phyloP scores from a whole-genome alignment of 345 rosid genomes.

The Bruguiera gymnorhiza region DNA sequence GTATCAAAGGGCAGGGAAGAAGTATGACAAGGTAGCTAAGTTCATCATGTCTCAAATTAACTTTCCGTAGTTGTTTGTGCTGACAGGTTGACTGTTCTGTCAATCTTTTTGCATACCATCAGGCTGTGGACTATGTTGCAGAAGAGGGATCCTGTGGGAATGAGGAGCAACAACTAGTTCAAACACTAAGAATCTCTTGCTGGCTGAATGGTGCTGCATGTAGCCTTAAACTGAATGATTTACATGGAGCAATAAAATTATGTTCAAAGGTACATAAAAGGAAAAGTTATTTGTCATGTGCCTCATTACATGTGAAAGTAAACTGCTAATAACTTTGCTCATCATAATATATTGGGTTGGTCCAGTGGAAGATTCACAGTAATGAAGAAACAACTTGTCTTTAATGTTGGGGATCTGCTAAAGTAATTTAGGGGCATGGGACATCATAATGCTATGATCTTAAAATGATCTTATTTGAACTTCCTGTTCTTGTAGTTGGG shows the following conservation, averaged over 20 bases:
- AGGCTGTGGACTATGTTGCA: conserved; percentile 48
- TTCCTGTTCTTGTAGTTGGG: no score
- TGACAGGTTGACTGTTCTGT: background rate
- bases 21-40: conserved; percentile 49
- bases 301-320: background rate
- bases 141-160: conserved; percentile 47
- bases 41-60: background rate
- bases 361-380: background rate
- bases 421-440: background rate
- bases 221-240: conserved; percentile 47
- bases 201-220: conserved; percentile 65
- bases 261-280: conserved; percentile 45
- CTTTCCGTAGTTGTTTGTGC: background rate
- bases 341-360: background rate
- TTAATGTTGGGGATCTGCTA: background rate
- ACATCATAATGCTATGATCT: no score
- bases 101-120: conserved; percentile 10
- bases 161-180: conserved; percentile 40
- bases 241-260: conserved; percentile 41
- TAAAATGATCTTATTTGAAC: no score
- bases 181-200: conserved; percentile 47
- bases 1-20: conserved; percentile 47
- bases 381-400: no score
- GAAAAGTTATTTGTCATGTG: background rate
- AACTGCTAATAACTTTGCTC: background rate